Conservation (phyloP, 228 moss, liverwort and hornwort genomes). For the Sphagnum fallax region DNA sequence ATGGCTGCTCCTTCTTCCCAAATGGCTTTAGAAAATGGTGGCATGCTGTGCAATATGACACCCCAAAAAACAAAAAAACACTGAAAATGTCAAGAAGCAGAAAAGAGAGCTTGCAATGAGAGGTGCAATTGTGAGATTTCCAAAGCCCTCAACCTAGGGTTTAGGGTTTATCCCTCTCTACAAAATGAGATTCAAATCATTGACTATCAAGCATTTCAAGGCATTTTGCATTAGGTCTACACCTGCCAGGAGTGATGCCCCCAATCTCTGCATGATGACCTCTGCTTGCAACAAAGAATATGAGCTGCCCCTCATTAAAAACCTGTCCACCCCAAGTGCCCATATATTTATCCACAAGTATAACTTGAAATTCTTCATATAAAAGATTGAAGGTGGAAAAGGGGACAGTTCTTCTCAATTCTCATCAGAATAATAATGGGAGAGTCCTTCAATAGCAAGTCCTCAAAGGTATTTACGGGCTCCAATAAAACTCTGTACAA, state of each 20-base stretch:
- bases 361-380: not conserved
- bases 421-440: no score
- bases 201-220: no score
- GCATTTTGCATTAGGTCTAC: not conserved
- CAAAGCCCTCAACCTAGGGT: no score
- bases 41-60: slow-evolving; percentile 55
- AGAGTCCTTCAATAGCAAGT: no score
- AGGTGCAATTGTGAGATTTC: no score
- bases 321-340: slow-evolving; percentile 23
- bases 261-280: slow-evolving; percentile 99
- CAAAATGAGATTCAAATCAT: no score
- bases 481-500: no score
- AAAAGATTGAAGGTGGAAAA: no score
- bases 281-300: slow-evolving; percentile 95
- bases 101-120: not conserved
- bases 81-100: not conserved
- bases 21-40: slow-evolving; percentile 91
- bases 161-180: no score
- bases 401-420: not conserved
- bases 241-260: slow-evolving; percentile 89
- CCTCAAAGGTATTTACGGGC: no score
- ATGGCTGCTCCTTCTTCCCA: slow-evolving; percentile 99
- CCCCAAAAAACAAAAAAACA: not conserved
- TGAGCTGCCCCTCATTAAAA: slow-evolving; percentile 52
- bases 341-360: not conserved